Evolutionary conservation across 2,329 filamentous ascomycete species (phyloP), one percentile per base, ranked within the genome.

Genomic region (Fusarium sp.): DNA sequence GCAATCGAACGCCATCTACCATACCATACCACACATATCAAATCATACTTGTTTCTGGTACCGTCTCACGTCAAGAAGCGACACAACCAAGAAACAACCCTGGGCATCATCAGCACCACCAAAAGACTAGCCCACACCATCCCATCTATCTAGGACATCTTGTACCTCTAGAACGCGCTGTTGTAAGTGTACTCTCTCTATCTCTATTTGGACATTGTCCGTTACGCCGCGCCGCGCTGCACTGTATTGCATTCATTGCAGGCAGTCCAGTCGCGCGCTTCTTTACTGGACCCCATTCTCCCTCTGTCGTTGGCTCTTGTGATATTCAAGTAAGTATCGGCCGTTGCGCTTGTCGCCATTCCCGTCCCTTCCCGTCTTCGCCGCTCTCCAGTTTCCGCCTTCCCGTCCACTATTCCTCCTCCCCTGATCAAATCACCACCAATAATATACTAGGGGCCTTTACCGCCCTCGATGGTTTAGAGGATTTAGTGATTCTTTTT

Each of bases 351-450:
- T 63, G 46, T 56, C 39, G 48, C 59, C 56, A 46, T 63, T 70
- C 58, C 68, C 68, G 67, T 64, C 58, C 57, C 57, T 66, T 70
- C 65, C 67, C 67, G 67, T 47, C 39, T 47, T 68, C 54, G 61
- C 57, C 57, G 61, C 47, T 55, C 47, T 55, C 49, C 53, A 67
- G 53, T 54, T 61, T 58, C 65, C 59, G 67, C 65, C 58, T 45
- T 68, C 58, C 65, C 59, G 66, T 43, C 61, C 48, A 51, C 50
- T 53, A 53, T 62, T 60, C 39, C 58, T 52, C 49, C 57, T 4
- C 19, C 19, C 23, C 32, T 27, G 4, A 15, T 57, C 53, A 51
- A 54, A 49, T 17, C 58, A 50, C 43, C 21, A 44, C 43, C 21
- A 44, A 21, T 32, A 44, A 21, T 32, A 33, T 23, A 38, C 32